phyloP scores from a whole-genome alignment of 1,284 basidiomycete genomes.

The Trichosporon sp. region DNA sequence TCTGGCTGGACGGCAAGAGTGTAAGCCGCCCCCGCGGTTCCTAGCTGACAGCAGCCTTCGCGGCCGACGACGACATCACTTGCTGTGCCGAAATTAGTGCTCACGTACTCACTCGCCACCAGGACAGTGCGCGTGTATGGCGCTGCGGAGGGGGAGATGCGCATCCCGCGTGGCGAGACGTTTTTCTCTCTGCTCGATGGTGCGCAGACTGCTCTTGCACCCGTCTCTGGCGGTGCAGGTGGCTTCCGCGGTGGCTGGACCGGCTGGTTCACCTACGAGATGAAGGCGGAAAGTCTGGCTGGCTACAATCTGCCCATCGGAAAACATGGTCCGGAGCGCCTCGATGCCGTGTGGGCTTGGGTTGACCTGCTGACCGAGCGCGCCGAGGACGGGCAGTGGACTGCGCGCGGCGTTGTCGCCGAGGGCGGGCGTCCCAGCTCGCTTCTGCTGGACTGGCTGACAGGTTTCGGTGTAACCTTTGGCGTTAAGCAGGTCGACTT shows the following conservation, averaged over 20 bases:
- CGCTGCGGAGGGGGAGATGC: conserved; percentile 26
- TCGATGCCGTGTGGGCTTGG: conserved; percentile 56
- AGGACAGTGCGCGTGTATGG: conserved; percentile 38
- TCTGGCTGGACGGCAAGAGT: conserved; percentile 61
- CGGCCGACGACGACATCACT: conserved; percentile 53
- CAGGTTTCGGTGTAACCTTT: conserved; percentile 37
- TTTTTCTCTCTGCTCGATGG: conserved; percentile 55
- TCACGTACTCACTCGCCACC: conserved; percentile 50
- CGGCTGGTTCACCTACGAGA: conserved; percentile 63
- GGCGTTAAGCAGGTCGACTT: conserved; percentile 39
- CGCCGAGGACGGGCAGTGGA: conserved; percentile 56
- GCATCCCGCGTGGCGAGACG: conserved; percentile 37
- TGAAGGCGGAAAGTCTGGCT: conserved; percentile 60
- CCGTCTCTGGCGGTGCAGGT: conserved; percentile 23
- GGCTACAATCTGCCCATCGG: conserved; percentile 41
- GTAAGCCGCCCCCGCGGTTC: conserved; percentile 34
- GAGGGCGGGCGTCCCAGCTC: conserved; percentile 19
- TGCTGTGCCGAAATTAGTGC: conserved; percentile 46
- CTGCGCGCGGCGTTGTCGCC: conserved; percentile 53
- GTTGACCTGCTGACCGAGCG: conserved; percentile 56
- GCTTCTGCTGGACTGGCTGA: conserved; percentile 47
- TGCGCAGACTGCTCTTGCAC: conserved; percentile 37
- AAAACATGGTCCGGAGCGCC: conserved; percentile 29
- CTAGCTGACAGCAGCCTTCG: conserved; percentile 38
- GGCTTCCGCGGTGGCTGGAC: conserved; percentile 60